These are phyloP conservation scores for Ceratobasidium sp. DNA, from an alignment of 1,284 basidiomycete genomes.

Conservation along the genomic window DNA sequence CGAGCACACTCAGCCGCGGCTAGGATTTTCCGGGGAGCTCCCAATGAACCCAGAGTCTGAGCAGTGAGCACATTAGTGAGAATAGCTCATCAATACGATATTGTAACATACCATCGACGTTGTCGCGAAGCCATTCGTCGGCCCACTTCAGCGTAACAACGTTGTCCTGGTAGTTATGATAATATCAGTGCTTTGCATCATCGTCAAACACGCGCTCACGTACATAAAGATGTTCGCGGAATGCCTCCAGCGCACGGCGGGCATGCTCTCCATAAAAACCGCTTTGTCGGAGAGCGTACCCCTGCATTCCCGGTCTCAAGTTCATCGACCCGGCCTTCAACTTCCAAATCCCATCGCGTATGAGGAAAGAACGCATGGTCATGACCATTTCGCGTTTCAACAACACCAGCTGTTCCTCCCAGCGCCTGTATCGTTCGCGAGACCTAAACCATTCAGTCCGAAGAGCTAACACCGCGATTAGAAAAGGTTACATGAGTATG, in stretches of 20 bases:
- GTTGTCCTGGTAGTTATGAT: too few relatives aligned
- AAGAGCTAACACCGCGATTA: background rate
- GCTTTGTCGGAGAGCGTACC: background rate
- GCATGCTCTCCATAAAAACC: background rate
- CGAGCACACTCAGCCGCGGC: too few relatives aligned
- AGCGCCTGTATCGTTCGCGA: slow-evolving; percentile 20
- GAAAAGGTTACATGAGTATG: too few relatives aligned
- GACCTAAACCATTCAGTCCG: slow-evolving; percentile 25
- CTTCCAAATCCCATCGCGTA: background rate
- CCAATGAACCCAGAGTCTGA: too few relatives aligned
- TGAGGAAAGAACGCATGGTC: background rate
- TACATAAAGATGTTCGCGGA: background rate
- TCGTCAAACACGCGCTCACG: too few relatives aligned
- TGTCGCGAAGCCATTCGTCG: too few relatives aligned
- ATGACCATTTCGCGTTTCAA: slow-evolving; percentile 26
- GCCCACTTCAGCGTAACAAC: too few relatives aligned
- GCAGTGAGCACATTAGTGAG: too few relatives aligned
- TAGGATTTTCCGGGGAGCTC: too few relatives aligned
- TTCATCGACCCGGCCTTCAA: background rate
- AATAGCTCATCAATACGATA: too few relatives aligned
- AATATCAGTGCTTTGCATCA: too few relatives aligned
- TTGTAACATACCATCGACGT: too few relatives aligned
- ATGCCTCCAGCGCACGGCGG: background rate
- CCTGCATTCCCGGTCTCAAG: background rate
- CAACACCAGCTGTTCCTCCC: slow-evolving; percentile 18